A percentile compares a stretch with the other conserved stretches of the same genome.
phyloP scores from a whole-genome alignment of 1,284 basidiomycete species.

The Cryptococcus floricola region DNA sequence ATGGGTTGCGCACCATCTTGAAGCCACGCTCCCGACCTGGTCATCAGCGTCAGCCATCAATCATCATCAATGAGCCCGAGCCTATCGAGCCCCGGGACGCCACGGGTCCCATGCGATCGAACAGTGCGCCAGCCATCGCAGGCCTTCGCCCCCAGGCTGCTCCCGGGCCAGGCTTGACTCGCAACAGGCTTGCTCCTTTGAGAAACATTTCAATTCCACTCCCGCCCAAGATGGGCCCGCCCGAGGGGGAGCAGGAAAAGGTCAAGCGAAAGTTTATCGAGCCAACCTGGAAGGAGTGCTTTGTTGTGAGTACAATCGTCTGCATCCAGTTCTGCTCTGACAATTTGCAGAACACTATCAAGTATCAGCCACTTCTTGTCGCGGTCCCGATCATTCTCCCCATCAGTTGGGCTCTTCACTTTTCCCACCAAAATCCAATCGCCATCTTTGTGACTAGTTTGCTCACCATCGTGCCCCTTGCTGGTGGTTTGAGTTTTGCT shows the following conservation, averaged over 20 bases:
- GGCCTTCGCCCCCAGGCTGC: background rate
- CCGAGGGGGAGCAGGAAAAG: constrained; percentile 8
- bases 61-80: constrained; percentile 8
- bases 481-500: constrained; percentile 51
- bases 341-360: constrained; percentile 32
- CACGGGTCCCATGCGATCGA: background rate
- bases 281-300: constrained; percentile 16
- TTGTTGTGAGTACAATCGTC: constrained; percentile 5
- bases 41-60: constrained; percentile 12
- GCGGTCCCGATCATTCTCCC: constrained; percentile 55
- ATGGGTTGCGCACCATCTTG: constrained; percentile 13
- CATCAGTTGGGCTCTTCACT: constrained; percentile 66
- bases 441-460: constrained; percentile 71
- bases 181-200: constrained; percentile 8
- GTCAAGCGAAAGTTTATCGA: constrained; percentile 11
- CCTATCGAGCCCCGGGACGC: background rate
- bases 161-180: constrained; percentile 3
- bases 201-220: constrained; percentile 16
- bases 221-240: constrained; percentile 17
- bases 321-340: background rate
- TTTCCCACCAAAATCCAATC: constrained; percentile 56
- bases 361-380: constrained; percentile 25
- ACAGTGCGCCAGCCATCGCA: background rate
- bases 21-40: constrained; percentile 14
- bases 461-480: constrained; percentile 50